phyloP scores from a whole-genome alignment of 2,329 filamentous ascomycete species.

The Colletotrichum sp. region DNA sequence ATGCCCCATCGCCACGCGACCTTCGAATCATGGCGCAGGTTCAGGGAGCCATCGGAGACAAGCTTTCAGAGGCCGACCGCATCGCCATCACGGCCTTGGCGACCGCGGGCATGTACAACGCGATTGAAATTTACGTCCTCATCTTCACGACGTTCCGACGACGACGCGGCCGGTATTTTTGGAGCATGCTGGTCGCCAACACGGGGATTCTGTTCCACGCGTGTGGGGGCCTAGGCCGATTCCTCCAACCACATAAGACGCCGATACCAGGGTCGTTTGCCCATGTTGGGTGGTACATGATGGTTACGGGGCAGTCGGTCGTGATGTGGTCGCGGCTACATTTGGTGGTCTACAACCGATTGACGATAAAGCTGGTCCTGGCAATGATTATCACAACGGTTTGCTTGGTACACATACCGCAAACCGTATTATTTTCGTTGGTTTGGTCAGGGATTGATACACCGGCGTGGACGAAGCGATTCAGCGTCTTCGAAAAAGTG shows the following conservation, averaged over 20 bases:
- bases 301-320: constrained; percentile 54
- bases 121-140: constrained; percentile 27
- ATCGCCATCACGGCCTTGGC: constrained; percentile 7
- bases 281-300: constrained; percentile 50
- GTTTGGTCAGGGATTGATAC: constrained; percentile 42
- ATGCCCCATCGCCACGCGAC: not conserved
- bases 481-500: constrained; percentile 56
- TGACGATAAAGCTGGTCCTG: constrained; percentile 34
- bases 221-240: constrained; percentile 43
- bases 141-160: constrained; percentile 28
- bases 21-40: constrained; percentile 8
- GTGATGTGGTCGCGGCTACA: constrained; percentile 53
- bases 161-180: constrained; percentile 31
- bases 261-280: constrained; percentile 49
- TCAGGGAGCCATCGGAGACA: not conserved
- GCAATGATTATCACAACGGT: constrained; percentile 58
- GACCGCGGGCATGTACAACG: constrained; percentile 24
- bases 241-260: constrained; percentile 34
- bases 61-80: not conserved
- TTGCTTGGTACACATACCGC: constrained; percentile 51
- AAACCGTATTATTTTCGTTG: constrained; percentile 54
- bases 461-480: constrained; percentile 29
- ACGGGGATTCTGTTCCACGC: constrained; percentile 56
- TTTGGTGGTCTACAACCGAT: constrained; percentile 46
- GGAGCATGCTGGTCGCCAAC: constrained; percentile 30